These are phyloP conservation scores for Mycena amicta DNA, from an alignment of 768 basidiomycete genomes.

Conservation along the genomic window DNA sequence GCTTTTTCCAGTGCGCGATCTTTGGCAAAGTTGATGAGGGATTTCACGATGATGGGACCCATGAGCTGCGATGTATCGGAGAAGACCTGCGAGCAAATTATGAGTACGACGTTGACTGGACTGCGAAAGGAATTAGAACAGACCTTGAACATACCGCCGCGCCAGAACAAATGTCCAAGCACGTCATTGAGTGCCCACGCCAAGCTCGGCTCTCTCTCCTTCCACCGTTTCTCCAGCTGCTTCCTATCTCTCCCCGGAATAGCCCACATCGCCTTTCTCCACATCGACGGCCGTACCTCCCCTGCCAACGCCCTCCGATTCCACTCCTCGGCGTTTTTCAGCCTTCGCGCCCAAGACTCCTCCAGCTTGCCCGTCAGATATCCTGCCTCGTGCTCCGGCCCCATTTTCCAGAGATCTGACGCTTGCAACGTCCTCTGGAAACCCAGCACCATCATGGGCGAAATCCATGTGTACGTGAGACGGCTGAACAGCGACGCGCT, in stretches of 20 bases:
- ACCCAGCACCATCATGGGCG: slow-evolving; percentile 62
- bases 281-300: slow-evolving; percentile 42
- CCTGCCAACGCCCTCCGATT: slow-evolving; percentile 52
- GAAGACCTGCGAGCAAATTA: slow-evolving; percentile 43
- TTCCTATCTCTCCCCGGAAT: slow-evolving; percentile 30
- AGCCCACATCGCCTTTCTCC: slow-evolving; percentile 43
- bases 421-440: slow-evolving; percentile 76
- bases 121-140: background rate
- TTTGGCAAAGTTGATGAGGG: slow-evolving; percentile 64
- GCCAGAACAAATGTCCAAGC: slow-evolving; percentile 62
- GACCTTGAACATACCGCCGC: slow-evolving; percentile 62
- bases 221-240: slow-evolving; percentile 45
- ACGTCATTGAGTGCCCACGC: slow-evolving; percentile 65
- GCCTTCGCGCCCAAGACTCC: slow-evolving; percentile 54
- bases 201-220: slow-evolving; percentile 51
- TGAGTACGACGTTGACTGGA: no score
- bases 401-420: slow-evolving; percentile 73
- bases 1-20: slow-evolving; percentile 42
- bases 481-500: slow-evolving; percentile 62
- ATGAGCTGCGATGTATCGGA: slow-evolving; percentile 65
- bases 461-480: slow-evolving; percentile 69
- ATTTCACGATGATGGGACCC: slow-evolving; percentile 62
- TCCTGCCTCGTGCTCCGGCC: slow-evolving; percentile 49
- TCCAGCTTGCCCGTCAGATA: slow-evolving; percentile 55
- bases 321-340: slow-evolving; percentile 52